Conservation (phyloP, 2,329 filamentous ascomycete species). For the Penicillium sp. region DNA sequence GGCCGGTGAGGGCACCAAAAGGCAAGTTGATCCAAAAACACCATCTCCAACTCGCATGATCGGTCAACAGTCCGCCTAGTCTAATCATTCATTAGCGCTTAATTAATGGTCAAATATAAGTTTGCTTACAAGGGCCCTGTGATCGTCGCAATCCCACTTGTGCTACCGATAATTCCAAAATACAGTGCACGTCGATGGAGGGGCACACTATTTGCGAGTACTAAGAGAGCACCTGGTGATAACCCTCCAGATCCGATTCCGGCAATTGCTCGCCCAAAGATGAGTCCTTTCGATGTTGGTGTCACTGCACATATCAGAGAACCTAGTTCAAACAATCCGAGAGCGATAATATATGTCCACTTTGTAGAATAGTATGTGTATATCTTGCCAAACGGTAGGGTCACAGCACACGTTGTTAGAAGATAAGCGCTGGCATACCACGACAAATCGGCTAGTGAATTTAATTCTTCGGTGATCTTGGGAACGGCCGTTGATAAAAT, state of each 20-base stretch:
- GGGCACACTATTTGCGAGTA: slow-evolving; percentile 43
- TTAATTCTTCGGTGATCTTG: slow-evolving; percentile 49
- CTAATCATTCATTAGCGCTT: slow-evolving; percentile 12
- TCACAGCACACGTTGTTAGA: slow-evolving; percentile 44
- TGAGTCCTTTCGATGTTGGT: slow-evolving; percentile 39
- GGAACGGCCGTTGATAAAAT: slow-evolving; percentile 50
- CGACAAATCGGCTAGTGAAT: slow-evolving; percentile 47
- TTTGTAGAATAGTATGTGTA: slow-evolving; percentile 48
- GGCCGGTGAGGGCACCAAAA: slow-evolving; percentile 31
- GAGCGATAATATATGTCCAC: slow-evolving; percentile 42
- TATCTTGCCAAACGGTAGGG: slow-evolving; percentile 45
- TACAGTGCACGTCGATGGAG: slow-evolving; percentile 42
- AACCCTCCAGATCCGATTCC: slow-evolving; percentile 42
- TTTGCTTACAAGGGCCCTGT: slow-evolving; percentile 39
- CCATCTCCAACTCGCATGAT: slow-evolving; percentile 45
- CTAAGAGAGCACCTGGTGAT: slow-evolving; percentile 41
- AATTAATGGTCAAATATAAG: too few relatives aligned
- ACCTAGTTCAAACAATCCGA: slow-evolving; percentile 45
- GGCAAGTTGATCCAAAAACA: slow-evolving; percentile 46
- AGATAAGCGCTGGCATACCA: slow-evolving; percentile 51
- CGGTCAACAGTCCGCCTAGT: slow-evolving; percentile 47
- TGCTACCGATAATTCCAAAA: slow-evolving; percentile 43
- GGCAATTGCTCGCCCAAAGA: slow-evolving; percentile 44
- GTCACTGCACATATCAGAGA: slow-evolving; percentile 41
- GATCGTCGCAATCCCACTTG: slow-evolving; percentile 45